phyloP scores from a whole-genome alignment of 139 green algal genomes.

The Chlorella sp. region DNA sequence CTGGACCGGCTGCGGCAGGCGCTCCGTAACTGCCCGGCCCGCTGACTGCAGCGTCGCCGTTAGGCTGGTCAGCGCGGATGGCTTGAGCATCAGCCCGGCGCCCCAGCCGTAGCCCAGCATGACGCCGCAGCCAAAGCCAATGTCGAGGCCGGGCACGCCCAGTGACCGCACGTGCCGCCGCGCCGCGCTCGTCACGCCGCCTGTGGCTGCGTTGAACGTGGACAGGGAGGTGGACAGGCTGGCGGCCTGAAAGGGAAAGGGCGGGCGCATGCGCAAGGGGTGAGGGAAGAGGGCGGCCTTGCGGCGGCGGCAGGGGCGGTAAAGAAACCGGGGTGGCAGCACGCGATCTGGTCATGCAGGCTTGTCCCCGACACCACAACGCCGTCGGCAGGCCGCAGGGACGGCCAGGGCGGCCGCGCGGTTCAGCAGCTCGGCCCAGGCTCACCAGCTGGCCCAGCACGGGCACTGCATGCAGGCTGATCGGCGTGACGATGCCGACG shows the following conservation, averaged over 20 bases:
- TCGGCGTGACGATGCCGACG: conserved; percentile 37
- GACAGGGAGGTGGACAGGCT: conserved; percentile 4
- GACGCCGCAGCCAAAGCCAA: conserved; percentile 42
- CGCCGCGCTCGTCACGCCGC: not conserved
- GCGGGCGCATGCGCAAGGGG: too few species aligned
- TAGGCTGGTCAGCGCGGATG: not conserved
- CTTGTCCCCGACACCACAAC: too few species aligned
- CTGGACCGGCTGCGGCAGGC: conserved; percentile 11
- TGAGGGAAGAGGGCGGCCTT: too few species aligned
- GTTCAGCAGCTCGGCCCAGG: not conserved
- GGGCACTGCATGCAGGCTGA: conserved; percentile 37
- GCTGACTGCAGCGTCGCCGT: not conserved
- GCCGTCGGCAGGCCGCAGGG: too few species aligned
- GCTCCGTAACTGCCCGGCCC: not conserved
- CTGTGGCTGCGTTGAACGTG: conserved; percentile 21
- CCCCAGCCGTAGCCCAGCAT: conserved; percentile 39
- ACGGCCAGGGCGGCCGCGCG: too few species aligned
- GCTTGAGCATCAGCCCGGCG: conserved; percentile 38
- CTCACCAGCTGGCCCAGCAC: conserved; percentile 39
- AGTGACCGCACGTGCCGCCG: not conserved
- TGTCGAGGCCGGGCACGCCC: conserved; percentile 11
- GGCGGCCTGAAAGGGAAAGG: not conserved
- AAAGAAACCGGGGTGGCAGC: too few species aligned
- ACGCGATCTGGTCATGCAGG: too few species aligned
- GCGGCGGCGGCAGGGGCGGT: too few species aligned